phyloP scores from a whole-genome alignment of 1,284 basidiomycete genomes.

The Malassezia equina region DNA sequence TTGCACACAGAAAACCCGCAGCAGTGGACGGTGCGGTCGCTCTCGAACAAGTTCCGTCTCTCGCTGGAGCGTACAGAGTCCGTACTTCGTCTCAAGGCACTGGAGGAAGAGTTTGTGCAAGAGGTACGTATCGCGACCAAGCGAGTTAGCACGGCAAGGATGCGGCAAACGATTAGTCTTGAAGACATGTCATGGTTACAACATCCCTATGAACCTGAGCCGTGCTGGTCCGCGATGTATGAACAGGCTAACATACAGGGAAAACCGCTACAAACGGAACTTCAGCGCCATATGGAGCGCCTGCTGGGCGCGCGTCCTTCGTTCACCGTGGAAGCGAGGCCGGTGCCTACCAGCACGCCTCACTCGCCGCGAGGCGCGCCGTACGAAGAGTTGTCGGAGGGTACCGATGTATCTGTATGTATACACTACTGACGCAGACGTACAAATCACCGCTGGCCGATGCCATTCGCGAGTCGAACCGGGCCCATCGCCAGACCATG shows the following conservation, averaged over 20 bases:
- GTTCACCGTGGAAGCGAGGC: background rate
- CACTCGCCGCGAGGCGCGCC: conserved; percentile 29
- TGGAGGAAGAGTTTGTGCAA: conserved; percentile 31
- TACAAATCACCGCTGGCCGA: conserved; percentile 7
- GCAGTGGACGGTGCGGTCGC: conserved; percentile 34
- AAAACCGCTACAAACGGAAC: conserved; percentile 35
- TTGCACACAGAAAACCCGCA: conserved; percentile 31
- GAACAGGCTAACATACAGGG: conserved; percentile 17
- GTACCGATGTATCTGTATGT: background rate
- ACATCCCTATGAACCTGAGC: conserved; percentile 4
- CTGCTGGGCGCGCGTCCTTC: conserved; percentile 26
- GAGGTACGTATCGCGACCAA: conserved; percentile 26
- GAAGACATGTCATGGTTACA: conserved; percentile 29
- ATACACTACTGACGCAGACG: background rate
- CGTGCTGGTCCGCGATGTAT: background rate
- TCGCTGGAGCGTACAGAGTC: conserved; percentile 32
- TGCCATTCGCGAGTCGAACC: conserved; percentile 3
- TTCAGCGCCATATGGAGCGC: conserved; percentile 40
- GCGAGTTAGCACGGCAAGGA: conserved; percentile 17
- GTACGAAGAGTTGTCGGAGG: conserved; percentile 31
- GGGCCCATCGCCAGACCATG: conserved; percentile 3
- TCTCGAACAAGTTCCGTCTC: conserved; percentile 36
- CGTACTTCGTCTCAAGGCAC: conserved; percentile 39
- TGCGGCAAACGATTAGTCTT: conserved; percentile 45
- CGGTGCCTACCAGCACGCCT: conserved; percentile 15